A percentile compares a stretch with the other conserved stretches of the same genome.
These are phyloP conservation scores for Pseudoperonospora humuli DNA, from an alignment of 352 stramenopile genomes.

Conservation along the genomic window DNA sequence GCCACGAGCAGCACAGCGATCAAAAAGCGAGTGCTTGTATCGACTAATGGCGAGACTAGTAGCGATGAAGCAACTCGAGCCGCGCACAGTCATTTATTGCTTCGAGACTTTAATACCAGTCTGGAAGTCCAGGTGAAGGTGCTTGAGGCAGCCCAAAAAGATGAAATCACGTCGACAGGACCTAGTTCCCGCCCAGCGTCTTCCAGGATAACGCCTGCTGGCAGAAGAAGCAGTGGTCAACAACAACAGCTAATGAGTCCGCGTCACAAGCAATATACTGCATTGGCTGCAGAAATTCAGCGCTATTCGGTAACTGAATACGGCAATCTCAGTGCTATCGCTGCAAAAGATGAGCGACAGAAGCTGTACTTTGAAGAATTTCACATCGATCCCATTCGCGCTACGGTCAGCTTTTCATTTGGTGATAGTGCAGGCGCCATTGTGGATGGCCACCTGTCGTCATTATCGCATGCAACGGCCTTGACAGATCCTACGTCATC, in stretches of 20 bases:
- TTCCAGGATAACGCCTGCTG: constrained; percentile 22
- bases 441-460: constrained; percentile 44
- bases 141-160: constrained; percentile 60
- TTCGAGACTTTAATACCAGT: constrained; percentile 69
- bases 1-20: constrained; percentile 7
- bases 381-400: constrained; percentile 73
- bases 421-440: constrained; percentile 58
- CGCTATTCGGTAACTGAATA: constrained; percentile 22
- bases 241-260: constrained; percentile 9
- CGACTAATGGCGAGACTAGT: constrained; percentile 18
- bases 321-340: constrained; percentile 25
- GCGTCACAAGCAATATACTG: constrained; percentile 22
- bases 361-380: constrained; percentile 89
- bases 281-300: constrained; percentile 30
- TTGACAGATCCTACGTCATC: constrained; percentile 25
- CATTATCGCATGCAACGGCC: constrained; percentile 21
- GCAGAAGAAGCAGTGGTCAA: constrained; percentile 18
- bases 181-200: constrained; percentile 27
- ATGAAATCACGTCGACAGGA: constrained; percentile 36
- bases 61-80: constrained; percentile 26
- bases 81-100: constrained; percentile 40
- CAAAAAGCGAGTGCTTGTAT: constrained; percentile 19
- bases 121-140: constrained; percentile 66
- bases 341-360: constrained; percentile 51
- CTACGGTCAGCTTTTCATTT: constrained; percentile 82